A percentile compares a stretch with the other conserved stretches of the same genome.
Evolutionary conservation across 1,284 basidiomycete genomes (phyloP).

Genomic region (Trametes polyzona): DNA sequence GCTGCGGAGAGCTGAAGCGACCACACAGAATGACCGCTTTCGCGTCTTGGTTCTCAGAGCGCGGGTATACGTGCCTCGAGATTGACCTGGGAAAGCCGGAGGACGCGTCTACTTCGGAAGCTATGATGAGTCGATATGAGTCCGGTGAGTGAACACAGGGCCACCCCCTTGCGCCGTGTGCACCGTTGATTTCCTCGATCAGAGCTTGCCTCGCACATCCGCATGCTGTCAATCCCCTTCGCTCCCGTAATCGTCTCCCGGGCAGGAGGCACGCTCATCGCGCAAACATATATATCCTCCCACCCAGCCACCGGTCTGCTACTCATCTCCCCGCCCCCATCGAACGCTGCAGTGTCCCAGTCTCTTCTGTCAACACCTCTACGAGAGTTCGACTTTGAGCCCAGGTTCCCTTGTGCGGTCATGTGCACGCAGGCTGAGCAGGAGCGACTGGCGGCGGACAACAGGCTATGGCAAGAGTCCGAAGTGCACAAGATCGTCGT

Average conservation of each 20-base stretch:
- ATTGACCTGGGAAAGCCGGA: slow-evolving; percentile 49
- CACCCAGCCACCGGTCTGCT: slow-evolving; percentile 64
- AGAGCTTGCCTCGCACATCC: slow-evolving; percentile 48
- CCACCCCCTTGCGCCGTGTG: too few species aligned
- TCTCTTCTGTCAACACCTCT: slow-evolving; percentile 45
- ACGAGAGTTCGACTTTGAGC: slow-evolving; percentile 62
- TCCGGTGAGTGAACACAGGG: slow-evolving; percentile 20
- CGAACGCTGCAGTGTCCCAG: slow-evolving; percentile 36
- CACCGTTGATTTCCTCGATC: background rate
- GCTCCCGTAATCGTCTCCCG: slow-evolving; percentile 66
- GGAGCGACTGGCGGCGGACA: slow-evolving; percentile 10
- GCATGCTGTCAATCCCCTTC: slow-evolving; percentile 56
- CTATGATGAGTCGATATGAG: slow-evolving; percentile 34
- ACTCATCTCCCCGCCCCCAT: slow-evolving; percentile 59
- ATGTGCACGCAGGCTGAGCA: slow-evolving; percentile 37
- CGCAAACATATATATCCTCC: slow-evolving; percentile 70
- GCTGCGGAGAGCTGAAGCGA: too few species aligned
- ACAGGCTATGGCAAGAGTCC: slow-evolving; percentile 26
- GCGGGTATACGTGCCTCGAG: slow-evolving; percentile 64
- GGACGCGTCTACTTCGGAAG: slow-evolving; percentile 25
- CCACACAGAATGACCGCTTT: slow-evolving; percentile 40
- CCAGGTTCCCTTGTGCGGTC: slow-evolving; percentile 64
- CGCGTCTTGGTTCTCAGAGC: slow-evolving; percentile 54
- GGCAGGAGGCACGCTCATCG: slow-evolving; percentile 54
- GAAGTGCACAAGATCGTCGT: slow-evolving; percentile 27